Evolutionary conservation across 1,284 basidiomycete genomes (phyloP).

Genomic region (Ustilago curta): DNA sequence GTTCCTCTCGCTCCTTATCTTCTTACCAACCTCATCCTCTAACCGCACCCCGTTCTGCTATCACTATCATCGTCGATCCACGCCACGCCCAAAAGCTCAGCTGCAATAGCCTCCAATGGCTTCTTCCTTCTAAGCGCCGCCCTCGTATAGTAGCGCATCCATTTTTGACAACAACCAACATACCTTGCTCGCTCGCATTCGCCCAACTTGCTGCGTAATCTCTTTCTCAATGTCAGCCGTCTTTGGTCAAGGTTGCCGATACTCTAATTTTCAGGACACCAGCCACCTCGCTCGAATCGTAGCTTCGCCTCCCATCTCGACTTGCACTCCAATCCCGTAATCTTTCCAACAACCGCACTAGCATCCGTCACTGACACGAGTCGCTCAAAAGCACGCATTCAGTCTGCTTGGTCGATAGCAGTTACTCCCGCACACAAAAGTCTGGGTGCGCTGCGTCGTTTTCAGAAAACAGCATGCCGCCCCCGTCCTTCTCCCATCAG

Average conservation of each 20-base stretch:
- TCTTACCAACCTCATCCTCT: neutral
- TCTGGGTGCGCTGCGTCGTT: neutral
- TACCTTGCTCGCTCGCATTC: constrained; percentile 3
- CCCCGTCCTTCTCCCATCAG: constrained; percentile 51
- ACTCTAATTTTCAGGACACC: constrained; percentile 51
- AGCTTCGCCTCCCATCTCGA: neutral
- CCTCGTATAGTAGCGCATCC: neutral
- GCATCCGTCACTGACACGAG: neutral
- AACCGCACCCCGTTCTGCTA: neutral
- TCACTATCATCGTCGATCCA: neutral
- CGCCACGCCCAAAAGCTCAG: neutral
- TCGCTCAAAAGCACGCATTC: neutral
- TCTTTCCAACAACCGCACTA: neutral
- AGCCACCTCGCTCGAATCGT: constrained; percentile 21
- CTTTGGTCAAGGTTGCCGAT: constrained; percentile 53
- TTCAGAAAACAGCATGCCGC: constrained; percentile 27
- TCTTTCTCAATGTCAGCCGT: constrained; percentile 46
- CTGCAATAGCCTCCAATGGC: constrained; percentile 14
- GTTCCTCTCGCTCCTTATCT: too few species aligned
- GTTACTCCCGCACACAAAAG: neutral
- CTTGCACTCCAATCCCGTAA: neutral
- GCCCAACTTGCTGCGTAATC: constrained; percentile 15
- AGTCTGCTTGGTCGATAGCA: neutral
- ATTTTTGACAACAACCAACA: neutral
- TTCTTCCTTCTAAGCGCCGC: constrained; percentile 9